Percentiles rank a stretch among this genome's conserved stretches.
phyloP scores from a whole-genome alignment of 768 basidiomycete genomes.

The Coprinopsis marcescibilis region DNA sequence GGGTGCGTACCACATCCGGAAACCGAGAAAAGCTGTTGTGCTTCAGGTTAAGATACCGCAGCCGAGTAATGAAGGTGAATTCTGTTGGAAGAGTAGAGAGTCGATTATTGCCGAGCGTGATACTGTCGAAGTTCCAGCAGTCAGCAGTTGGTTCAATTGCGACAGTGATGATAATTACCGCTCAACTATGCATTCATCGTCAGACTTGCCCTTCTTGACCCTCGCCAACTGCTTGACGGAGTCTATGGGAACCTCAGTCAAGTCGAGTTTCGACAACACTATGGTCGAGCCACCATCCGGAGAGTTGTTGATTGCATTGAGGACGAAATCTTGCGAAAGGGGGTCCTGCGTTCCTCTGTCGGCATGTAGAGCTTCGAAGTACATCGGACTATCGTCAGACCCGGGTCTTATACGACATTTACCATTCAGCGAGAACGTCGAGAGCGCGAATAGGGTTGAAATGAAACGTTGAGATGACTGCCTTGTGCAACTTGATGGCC shows the following conservation, averaged over 20 bases:
- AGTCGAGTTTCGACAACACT: conserved; percentile 71
- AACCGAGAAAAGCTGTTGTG: conserved; percentile 78
- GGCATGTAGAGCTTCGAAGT: background rate
- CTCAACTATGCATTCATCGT: conserved; percentile 50
- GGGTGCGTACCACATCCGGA: conserved; percentile 73
- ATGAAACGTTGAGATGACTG: conserved; percentile 1
- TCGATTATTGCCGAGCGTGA: conserved; percentile 83
- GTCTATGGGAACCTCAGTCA: conserved; percentile 69
- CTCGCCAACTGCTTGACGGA: conserved; percentile 75
- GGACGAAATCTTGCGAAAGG: conserved; percentile 54
- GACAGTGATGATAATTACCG: conserved; percentile 35
- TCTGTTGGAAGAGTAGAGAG: conserved; percentile 71
- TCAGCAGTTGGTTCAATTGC: background rate
- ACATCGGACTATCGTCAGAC: background rate
- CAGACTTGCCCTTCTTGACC: conserved; percentile 42
- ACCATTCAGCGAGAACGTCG: background rate
- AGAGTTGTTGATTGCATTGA: conserved; percentile 60
- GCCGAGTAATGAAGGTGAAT: conserved; percentile 63
- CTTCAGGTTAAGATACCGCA: conserved; percentile 85
- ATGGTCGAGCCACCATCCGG: conserved; percentile 79
- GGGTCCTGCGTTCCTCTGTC: conserved; percentile 17
- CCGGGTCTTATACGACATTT: too few species aligned
- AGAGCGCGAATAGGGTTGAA: background rate
- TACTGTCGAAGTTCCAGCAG: conserved; percentile 42
- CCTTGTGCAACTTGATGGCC: too few species aligned